Evolutionary conservation across 805 yeast genomes (phyloP).

Genomic region (Suhomyces canberraensis): DNA sequence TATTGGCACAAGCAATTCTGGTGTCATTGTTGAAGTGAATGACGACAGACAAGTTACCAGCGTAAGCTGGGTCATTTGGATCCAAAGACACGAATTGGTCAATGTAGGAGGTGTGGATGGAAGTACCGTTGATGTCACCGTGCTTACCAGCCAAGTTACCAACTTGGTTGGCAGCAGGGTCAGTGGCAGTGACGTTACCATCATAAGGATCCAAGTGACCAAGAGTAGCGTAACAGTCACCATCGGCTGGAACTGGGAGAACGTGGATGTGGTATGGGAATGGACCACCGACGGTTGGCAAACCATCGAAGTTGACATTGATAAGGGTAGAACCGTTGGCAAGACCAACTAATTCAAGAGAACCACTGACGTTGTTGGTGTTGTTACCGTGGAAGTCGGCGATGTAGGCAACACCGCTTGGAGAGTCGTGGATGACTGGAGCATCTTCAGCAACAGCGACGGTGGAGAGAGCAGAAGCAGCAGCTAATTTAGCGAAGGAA

Average conservation of each 20-base stretch:
- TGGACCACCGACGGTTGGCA: slow-evolving; percentile 37
- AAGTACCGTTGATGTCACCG: slow-evolving; percentile 31
- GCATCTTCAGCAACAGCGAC: slow-evolving; percentile 19
- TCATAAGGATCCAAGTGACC: slow-evolving; percentile 38
- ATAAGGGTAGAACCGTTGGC: slow-evolving; percentile 33
- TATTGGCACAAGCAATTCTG: slow-evolving; percentile 40
- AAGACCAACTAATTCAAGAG: slow-evolving; percentile 26
- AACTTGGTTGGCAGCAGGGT: slow-evolving; percentile 24
- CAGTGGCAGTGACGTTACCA: slow-evolving; percentile 26
- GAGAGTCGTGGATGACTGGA: slow-evolving; percentile 29
- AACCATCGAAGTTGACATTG: slow-evolving; percentile 26
- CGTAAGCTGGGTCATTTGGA: slow-evolving; percentile 15
- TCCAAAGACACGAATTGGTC: slow-evolving; percentile 25
- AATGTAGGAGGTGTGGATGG: slow-evolving; percentile 18
- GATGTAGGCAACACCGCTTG: slow-evolving; percentile 21
- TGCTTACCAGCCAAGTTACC: slow-evolving; percentile 43
- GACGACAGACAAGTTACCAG: slow-evolving; percentile 35
- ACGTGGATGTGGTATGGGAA: slow-evolving; percentile 40
- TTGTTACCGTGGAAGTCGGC: slow-evolving; percentile 24
- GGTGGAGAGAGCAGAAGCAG: slow-evolving; percentile 10
- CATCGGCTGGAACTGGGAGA: slow-evolving; percentile 33
- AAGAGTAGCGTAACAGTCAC: slow-evolving; percentile 31
- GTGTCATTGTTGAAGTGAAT: slow-evolving; percentile 31
- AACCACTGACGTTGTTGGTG: slow-evolving; percentile 23
- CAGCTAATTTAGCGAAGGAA: slow-evolving; percentile 4